A percentile compares a stretch with the other conserved stretches of the same genome.
Evolutionary conservation across 2,329 filamentous ascomycete genomes (phyloP).

Genomic region (Fusarium nematophilum): DNA sequence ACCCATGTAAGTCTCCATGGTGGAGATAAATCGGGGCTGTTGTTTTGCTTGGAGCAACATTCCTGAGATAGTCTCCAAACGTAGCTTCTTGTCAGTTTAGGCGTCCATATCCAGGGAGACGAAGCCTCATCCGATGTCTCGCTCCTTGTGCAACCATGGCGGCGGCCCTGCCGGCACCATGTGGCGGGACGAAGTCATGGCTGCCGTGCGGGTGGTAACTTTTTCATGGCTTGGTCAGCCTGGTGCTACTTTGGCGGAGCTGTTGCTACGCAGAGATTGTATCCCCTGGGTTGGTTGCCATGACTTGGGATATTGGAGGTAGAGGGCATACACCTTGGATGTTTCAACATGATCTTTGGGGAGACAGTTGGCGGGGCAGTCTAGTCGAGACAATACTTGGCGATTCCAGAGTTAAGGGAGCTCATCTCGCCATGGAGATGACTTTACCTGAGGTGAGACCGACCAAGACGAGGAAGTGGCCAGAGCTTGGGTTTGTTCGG

Average conservation of each 20-base stretch:
- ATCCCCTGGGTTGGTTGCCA: constrained; percentile 14
- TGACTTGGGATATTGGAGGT: constrained; percentile 3
- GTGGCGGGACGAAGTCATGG: neutral
- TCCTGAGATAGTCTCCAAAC: constrained; percentile 3
- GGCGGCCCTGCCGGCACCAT: too few relatives aligned
- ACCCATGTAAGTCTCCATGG: constrained; percentile 2
- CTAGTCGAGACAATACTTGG: constrained; percentile 11
- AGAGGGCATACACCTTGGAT: neutral
- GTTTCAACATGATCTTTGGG: constrained; percentile 23
- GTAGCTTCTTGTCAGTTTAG: neutral
- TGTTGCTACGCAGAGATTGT: constrained; percentile 13
- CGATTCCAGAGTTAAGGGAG: constrained; percentile 24
- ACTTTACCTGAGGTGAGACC: constrained; percentile 20
- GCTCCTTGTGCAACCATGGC: constrained; percentile 3
- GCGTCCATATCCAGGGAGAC: neutral
- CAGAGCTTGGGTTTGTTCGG: neutral
- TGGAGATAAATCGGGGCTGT: constrained; percentile 15
- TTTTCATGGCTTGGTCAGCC: neutral
- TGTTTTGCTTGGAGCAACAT: constrained; percentile 13
- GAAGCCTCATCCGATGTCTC: constrained; percentile 9
- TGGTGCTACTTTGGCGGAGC: neutral
- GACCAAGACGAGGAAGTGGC: neutral
- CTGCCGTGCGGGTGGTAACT: neutral
- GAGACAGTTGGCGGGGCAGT: constrained; percentile 23
- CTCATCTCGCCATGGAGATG: constrained; percentile 20